Evolutionary conservation across 345 rosid species (phyloP), one percentile per base, ranked within the genome.

Genomic region (Eutrema japonicum): DNA sequence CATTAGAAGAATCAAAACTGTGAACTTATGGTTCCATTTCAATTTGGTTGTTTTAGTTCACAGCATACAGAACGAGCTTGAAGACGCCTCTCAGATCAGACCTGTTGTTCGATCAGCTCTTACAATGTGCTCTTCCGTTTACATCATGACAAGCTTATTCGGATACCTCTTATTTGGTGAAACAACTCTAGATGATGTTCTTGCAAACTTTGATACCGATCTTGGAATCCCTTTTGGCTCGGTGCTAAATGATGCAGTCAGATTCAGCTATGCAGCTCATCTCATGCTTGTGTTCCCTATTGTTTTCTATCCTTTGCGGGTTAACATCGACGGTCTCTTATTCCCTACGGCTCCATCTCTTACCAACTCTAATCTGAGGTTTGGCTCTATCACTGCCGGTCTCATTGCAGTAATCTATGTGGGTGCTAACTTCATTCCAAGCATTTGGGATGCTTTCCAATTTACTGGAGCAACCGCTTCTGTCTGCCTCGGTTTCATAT

Each of bases 391-490:
- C 63, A 95, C 96, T 46, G 57, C 49, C n/a, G 87, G 75, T 5
- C 96, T 92, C 74, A 81, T 92, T 33, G 7, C 74, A 37, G 16
- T 84, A 12, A 88, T 95, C 74, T 87, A 92, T 78, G 45, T 83
- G 70, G 96, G 99, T 49, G 91, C 96, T 46, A 95, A 87, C 80
- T 87, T 84, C 71, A 92, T 95, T 49, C 99, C 99, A 33, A 92
- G 92, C 86, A 95, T 95, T 74, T 95, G 97, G 97, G 96, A 87
- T 74, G 99, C 93, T 71, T 95, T 95, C 79, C 96, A 95, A 65
- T 90, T 95, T 60, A 92, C 96, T 45, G 99, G 96, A 77, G 96
- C 99, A 56, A 95, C 97, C 1, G 87, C 96, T 68, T 92, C 93
- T 13, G 94, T 90, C 77, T 92, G 98, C 84, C 79, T 90, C 26